These are phyloP conservation scores for Curvularia verruculosa DNA, from an alignment of 2,329 filamentous ascomycete species.

Conservation along the genomic window DNA sequence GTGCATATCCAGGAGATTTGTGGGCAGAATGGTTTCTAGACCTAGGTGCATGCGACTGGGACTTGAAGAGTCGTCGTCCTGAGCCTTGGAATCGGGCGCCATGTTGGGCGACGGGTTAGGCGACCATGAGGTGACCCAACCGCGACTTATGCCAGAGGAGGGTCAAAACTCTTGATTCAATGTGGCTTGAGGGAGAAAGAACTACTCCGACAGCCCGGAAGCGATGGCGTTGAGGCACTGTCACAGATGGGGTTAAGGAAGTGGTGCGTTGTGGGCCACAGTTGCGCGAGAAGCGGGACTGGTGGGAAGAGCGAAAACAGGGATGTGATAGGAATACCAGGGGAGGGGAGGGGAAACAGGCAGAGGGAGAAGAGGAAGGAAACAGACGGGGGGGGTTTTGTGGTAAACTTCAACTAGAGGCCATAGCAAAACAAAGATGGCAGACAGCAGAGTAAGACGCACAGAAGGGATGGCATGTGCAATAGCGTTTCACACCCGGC, in stretches of 20 bases:
- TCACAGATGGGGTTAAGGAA: constrained; percentile 16
- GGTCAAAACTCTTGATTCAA: constrained; percentile 12
- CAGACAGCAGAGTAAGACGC: background rate
- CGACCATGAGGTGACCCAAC: constrained; percentile 21
- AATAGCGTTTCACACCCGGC: constrained; percentile 15
- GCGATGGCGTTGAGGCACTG: constrained; percentile 20
- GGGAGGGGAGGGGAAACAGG: background rate
- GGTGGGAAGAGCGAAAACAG: constrained; percentile 10
- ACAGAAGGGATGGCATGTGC: background rate
- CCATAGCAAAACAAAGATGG: background rate
- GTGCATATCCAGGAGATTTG: constrained; percentile 26
- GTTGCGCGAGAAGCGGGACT: constrained; percentile 26
- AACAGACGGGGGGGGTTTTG: constrained; percentile 2
- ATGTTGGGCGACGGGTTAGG: constrained; percentile 23
- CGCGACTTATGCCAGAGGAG: constrained; percentile 9
- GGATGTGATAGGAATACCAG: constrained; percentile 11
- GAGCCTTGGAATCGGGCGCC: constrained; percentile 22
- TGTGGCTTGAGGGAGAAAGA: constrained; percentile 17
- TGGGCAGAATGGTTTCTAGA: constrained; percentile 40
- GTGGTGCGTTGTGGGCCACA: constrained; percentile 26
- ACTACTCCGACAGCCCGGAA: constrained; percentile 26
- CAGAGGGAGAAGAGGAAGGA: background rate
- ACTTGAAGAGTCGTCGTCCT: constrained; percentile 27
- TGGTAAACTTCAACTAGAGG: constrained; percentile 2
- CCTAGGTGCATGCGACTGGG: constrained; percentile 27